Conservation (phyloP, 441 rosid genomes). For the Corymbia citriodora region DNA sequence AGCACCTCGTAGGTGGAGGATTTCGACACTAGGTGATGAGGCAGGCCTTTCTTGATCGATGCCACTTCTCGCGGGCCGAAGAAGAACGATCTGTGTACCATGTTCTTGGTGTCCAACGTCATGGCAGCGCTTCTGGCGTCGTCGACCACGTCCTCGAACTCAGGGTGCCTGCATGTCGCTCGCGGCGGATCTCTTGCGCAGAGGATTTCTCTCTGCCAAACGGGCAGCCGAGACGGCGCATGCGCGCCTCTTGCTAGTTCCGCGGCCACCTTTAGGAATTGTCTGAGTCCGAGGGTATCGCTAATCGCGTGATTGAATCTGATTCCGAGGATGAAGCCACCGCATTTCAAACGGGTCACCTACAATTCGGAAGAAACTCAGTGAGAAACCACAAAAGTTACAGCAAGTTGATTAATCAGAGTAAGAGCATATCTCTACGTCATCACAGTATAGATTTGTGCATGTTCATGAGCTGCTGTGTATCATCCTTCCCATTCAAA, state of each 20-base stretch:
- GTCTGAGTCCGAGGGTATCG: neutral
- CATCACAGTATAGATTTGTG: neutral
- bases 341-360: neutral
- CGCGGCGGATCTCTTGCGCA: slow-evolving; percentile 6
- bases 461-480: too few species aligned
- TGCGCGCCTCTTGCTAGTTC: slow-evolving; percentile 7
- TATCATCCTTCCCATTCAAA: too few species aligned
- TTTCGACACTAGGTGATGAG: neutral
- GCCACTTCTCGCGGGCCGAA: neutral
- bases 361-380: neutral
- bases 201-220: slow-evolving; percentile 17
- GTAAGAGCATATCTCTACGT: neutral
- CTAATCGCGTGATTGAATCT: neutral
- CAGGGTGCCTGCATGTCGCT: neutral
- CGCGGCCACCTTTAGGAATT: neutral
- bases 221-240: slow-evolving; percentile 9
- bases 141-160: neutral
- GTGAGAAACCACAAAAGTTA: neutral
- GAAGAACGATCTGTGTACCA: neutral
- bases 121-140: neutral
- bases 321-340: neutral
- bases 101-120: neutral
- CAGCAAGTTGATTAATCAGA: neutral
- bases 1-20: slow-evolving; percentile 26
- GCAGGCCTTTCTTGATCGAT: neutral